Conservation (phyloP, 208 protist genomes). For the Crithidia mellificae region DNA sequence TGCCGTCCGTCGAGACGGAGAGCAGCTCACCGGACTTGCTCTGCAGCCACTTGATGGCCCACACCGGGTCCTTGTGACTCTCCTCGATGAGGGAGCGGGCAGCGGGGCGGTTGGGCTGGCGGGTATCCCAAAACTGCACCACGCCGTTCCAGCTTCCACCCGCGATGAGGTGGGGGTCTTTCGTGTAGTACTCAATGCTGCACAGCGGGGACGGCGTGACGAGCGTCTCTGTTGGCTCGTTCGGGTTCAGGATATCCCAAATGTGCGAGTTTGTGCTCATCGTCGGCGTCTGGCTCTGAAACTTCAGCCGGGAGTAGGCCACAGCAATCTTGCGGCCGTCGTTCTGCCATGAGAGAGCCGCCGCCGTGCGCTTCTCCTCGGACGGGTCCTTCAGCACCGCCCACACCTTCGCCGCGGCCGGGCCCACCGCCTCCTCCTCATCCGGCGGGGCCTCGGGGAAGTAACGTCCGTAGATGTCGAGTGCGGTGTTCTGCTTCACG, state of each 20-base stretch:
- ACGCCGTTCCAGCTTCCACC: conserved; percentile 97
- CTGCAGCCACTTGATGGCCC: conserved; percentile 95
- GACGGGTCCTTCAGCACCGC: conserved; percentile 95
- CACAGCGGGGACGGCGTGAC: conserved; percentile 92
- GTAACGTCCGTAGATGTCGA: conserved; percentile 98
- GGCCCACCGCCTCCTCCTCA: conserved; percentile 83
- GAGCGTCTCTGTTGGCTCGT: conserved; percentile 93
- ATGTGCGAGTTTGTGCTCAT: conserved; percentile 95
- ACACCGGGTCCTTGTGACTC: conserved; percentile 97
- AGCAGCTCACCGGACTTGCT: conserved; percentile 96
- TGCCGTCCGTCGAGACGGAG: conserved; percentile 95
- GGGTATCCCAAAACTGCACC: conserved; percentile 95
- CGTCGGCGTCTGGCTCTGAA: conserved; percentile 90
- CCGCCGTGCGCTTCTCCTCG: conserved; percentile 88
- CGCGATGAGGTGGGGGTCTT: conserved; percentile 95
- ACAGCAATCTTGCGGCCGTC: conserved; percentile 94
- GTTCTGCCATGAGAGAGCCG: conserved; percentile 95
- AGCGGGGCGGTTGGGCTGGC: conserved; percentile 88
- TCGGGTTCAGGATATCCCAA: conserved; percentile 97
- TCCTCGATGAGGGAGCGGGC: conserved; percentile 93
- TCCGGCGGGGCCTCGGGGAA: conserved; percentile 84
- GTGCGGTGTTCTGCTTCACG: conserved; percentile 96
- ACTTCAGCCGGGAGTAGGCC: conserved; percentile 93
- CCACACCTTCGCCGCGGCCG: conserved; percentile 90
- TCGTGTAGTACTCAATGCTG: conserved; percentile 96